These are phyloP conservation scores for Ophiostoma montium DNA, from an alignment of 2,329 filamentous ascomycete species.

Conservation along the genomic window DNA sequence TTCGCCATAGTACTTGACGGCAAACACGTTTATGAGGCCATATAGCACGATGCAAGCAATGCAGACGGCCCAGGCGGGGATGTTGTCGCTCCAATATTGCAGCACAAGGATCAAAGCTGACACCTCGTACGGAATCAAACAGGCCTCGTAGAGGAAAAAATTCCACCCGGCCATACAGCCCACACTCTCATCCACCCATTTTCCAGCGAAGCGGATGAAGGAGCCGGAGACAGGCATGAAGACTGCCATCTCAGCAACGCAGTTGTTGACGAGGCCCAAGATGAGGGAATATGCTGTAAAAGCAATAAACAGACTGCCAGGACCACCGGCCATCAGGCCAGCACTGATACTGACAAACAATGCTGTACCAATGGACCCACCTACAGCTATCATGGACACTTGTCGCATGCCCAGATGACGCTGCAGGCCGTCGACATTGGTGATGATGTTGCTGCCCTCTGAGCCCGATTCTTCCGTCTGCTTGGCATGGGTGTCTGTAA, in stretches of 20 bases:
- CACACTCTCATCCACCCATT: constrained; percentile 50
- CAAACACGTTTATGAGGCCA: constrained; percentile 17
- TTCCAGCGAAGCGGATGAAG: constrained; percentile 49
- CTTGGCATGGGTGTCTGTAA: too few species aligned
- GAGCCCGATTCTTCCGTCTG: neutral
- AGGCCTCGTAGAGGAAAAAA: constrained; percentile 28
- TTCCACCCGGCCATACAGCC: constrained; percentile 40
- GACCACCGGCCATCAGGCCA: constrained; percentile 23
- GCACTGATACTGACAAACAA: constrained; percentile 48
- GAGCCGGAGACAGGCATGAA: constrained; percentile 49
- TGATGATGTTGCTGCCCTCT: neutral
- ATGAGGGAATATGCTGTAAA: constrained; percentile 41
- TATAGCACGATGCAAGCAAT: constrained; percentile 30
- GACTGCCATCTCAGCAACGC: constrained; percentile 49
- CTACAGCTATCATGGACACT: constrained; percentile 44
- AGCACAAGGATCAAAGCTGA: constrained; percentile 27
- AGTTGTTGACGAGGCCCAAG: constrained; percentile 49
- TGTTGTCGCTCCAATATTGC: constrained; percentile 30
- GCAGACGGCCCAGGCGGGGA: constrained; percentile 37
- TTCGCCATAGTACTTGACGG: constrained; percentile 23
- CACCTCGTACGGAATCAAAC: constrained; percentile 28
- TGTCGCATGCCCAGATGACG: constrained; percentile 38
- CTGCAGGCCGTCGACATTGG: constrained; percentile 20
- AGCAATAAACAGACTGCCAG: constrained; percentile 35
- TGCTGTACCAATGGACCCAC: constrained; percentile 42